These are phyloP conservation scores for Boletus subparvulus DNA, from an alignment of 768 basidiomycete genomes.

Conservation along the genomic window DNA sequence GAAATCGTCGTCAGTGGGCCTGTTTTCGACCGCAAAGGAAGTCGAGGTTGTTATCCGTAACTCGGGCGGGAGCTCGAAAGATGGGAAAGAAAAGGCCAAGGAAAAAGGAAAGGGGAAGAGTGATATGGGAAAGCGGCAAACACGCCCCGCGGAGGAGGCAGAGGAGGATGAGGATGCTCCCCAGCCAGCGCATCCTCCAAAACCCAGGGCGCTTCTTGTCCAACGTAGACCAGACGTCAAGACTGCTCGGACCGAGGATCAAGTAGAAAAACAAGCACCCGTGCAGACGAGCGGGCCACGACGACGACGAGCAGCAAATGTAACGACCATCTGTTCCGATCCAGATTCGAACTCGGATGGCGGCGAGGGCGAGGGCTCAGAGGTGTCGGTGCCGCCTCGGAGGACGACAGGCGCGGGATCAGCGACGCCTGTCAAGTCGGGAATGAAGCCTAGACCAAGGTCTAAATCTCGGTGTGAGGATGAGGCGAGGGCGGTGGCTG, in stretches of 20 bases:
- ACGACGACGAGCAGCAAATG: not conserved
- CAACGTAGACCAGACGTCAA: not conserved
- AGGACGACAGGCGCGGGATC: not conserved
- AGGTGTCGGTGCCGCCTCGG: constrained; percentile 14
- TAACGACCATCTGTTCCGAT: not conserved
- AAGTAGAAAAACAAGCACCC: not conserved
- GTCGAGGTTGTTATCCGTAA: not conserved
- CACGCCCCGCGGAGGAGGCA: not conserved
- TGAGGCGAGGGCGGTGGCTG: not conserved
- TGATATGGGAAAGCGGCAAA: not conserved
- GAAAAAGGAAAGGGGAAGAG: not conserved
- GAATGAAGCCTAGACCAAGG: constrained; percentile 27
- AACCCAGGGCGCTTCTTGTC: not conserved
- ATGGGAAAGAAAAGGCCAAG: not conserved
- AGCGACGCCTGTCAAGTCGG: constrained; percentile 25
- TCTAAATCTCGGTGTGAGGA: constrained; percentile 7
- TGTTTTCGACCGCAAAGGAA: not conserved
- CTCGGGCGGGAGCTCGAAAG: not conserved
- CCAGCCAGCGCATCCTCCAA: not conserved
- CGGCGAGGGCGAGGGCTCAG: not conserved
- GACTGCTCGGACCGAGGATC: not conserved
- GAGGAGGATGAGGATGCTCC: not conserved
- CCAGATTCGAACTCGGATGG: not conserved
- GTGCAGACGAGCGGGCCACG: not conserved
- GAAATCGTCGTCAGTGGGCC: constrained; percentile 1